Conservation (phyloP, 495 filamentous ascomycete genomes). For the Aspergillus saccharolyticus region DNA sequence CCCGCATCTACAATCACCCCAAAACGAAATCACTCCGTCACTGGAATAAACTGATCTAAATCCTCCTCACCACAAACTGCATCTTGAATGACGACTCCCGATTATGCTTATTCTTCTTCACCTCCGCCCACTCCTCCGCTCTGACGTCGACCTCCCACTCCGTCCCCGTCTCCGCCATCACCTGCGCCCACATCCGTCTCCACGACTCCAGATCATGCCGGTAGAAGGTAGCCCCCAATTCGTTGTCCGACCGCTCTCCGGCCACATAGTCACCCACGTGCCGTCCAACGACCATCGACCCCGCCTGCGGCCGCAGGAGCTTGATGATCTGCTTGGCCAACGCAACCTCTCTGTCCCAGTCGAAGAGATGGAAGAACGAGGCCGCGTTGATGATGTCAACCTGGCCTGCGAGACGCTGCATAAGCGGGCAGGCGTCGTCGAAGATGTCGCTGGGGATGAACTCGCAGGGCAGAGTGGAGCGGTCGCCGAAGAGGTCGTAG, state of each 20-base stretch:
- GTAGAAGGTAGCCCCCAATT: constrained; percentile 20
- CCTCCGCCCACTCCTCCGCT: neutral
- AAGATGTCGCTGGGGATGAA: constrained; percentile 54
- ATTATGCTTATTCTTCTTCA: neutral
- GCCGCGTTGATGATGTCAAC: constrained; percentile 52
- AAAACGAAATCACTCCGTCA: too few relatives aligned
- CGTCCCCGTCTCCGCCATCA: constrained; percentile 42
- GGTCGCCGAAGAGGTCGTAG: constrained; percentile 46
- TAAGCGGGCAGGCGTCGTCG: constrained; percentile 30
- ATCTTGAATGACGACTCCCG: neutral
- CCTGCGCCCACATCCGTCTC: constrained; percentile 46
- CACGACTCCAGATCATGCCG: constrained; percentile 44
- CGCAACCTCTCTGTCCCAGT: constrained; percentile 42
- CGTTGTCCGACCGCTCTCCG: constrained; percentile 18
- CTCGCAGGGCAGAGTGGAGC: constrained; percentile 27
- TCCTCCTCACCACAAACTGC: neutral
- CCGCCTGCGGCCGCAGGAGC: constrained; percentile 12
- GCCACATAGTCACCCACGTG: constrained; percentile 39
- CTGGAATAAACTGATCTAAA: neutral
- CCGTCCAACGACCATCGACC: constrained; percentile 44
- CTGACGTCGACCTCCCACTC: constrained; percentile 36
- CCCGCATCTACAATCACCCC: neutral
- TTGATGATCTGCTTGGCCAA: neutral
- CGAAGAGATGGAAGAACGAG: constrained; percentile 58
- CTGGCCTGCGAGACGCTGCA: neutral